Evolutionary conservation across 768 basidiomycete genomes (phyloP).

Genomic region (Suillus placidus): DNA sequence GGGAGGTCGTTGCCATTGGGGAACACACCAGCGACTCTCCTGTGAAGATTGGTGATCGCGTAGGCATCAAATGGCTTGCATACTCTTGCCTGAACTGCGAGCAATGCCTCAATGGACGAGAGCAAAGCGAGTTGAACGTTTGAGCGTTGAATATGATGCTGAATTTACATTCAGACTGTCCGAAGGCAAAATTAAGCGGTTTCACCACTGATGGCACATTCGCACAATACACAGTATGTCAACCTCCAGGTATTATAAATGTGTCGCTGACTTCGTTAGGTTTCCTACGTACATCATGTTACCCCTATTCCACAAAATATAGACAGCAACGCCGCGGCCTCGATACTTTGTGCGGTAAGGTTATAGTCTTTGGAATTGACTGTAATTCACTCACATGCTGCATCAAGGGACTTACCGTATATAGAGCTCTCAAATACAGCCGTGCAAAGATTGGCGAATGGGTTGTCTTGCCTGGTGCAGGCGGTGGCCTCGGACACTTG

Average conservation of each 20-base stretch:
- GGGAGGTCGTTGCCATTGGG: conserved; percentile 79
- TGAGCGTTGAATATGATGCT: not conserved
- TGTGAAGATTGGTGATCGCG: conserved; percentile 75
- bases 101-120: conserved; percentile 73
- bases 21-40: conserved; percentile 57
- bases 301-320: conserved; percentile 78
- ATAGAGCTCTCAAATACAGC: conserved; percentile 80
- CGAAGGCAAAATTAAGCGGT: conserved; percentile 61
- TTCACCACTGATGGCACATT: conserved; percentile 82
- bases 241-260: conserved; percentile 15
- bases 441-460: conserved; percentile 69
- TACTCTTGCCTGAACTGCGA: conserved; percentile 77
- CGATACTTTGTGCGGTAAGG: conserved; percentile 75
- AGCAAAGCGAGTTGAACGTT: conserved; percentile 58
- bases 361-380: conserved; percentile 6
- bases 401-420: conserved; percentile 78
- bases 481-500: conserved; percentile 83
- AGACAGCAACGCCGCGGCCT: conserved; percentile 67
- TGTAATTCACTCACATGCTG: not conserved
- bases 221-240: conserved; percentile 60
- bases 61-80: conserved; percentile 84
- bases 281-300: conserved; percentile 73
- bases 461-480: conserved; percentile 77
- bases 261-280: conserved; percentile 31
- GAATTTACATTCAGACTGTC: conserved; percentile 50